Evolutionary conservation across 208 protist species (phyloP).

Genomic region (Crithidia acanthocephali): DNA sequence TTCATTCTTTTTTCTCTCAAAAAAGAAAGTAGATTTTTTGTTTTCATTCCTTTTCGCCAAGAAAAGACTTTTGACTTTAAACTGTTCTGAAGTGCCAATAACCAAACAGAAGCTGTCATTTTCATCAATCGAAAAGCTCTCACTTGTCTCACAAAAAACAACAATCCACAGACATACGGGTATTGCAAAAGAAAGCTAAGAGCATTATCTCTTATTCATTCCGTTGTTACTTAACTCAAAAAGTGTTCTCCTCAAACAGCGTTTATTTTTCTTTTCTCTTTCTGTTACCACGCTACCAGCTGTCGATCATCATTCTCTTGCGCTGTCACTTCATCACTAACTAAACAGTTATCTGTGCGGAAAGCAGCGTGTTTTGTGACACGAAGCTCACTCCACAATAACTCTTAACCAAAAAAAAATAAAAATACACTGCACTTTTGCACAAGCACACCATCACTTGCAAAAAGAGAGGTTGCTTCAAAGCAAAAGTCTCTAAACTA

Average conservation of each 20-base stretch:
- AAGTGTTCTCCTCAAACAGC: neutral
- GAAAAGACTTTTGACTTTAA: constrained; percentile 1
- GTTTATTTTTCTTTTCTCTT: constrained; percentile 5
- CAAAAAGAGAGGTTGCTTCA: neutral
- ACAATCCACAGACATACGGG: too few relatives aligned
- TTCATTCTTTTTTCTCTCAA: constrained; percentile 14
- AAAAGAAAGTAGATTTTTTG: neutral
- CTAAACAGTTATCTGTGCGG: neutral
- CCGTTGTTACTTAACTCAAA: neutral
- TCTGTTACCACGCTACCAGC: neutral
- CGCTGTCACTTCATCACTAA: neutral
- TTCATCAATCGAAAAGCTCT: neutral
- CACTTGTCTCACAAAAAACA: neutral
- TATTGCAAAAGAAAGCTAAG: too few relatives aligned
- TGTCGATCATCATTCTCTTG: neutral
- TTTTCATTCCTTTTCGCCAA: neutral
- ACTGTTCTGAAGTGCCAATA: neutral
- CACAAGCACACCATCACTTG: neutral
- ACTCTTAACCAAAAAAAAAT: neutral
- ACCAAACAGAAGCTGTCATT: neutral
- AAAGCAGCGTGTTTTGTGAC: constrained; percentile 5
- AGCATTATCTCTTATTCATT: neutral
- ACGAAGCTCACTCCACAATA: neutral
- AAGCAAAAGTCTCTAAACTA: neutral
- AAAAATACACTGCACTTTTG: neutral